Base-by-base conservation (phyloP, 2,329 filamentous ascomycete species). In the Claviceps purpurea region DNA sequence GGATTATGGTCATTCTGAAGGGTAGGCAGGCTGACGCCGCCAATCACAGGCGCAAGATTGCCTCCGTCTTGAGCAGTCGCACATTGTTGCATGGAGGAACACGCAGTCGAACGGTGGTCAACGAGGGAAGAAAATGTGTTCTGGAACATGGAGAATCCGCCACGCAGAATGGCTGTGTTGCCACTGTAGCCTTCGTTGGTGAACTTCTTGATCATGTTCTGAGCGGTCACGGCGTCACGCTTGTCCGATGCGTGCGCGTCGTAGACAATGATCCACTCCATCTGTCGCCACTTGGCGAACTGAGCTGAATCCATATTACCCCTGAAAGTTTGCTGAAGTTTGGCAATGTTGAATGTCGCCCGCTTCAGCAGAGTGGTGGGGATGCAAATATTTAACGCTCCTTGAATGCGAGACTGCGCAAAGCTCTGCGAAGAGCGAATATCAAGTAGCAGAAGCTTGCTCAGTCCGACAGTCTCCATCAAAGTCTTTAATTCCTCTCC, bases 191-290 rank as follows among this genome's bases (percentile, higher is more conserved):
- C 88, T 66, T 95, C 90, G 50, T 77, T 83, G 1, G 81, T 81
- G 61, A 98, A 98, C 63, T 98, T 98, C 66, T 90, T 95, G 24
- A 96, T 77, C 56, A 93, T 94, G 65, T 95, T 95, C 58, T 88
- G 73, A 26, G 89, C 85, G 5, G 85, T 81, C 1, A 79, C 71
- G 0, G 90, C 87, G 65, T 98, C 93, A 57, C 89, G 88, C 62
- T 84, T 76, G 52, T 90, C 82, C 0, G 78, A 73, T 0, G 90
- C 93, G 51, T 77, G 78, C 16, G 81, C 78, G 64, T 97, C 93
- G 62, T 97, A 97, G 0, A 95, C 88, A 40, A 97, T 75, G 20
- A 98, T 88, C 61, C 83, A 79, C 54, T 81, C 82, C 59, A 82
- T 82, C 7, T 79, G 75, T 52, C 72, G 77, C 93, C 93, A 97